Conservation (phyloP, 139 green algal genomes). For the Helicosporidium sp. region DNA sequence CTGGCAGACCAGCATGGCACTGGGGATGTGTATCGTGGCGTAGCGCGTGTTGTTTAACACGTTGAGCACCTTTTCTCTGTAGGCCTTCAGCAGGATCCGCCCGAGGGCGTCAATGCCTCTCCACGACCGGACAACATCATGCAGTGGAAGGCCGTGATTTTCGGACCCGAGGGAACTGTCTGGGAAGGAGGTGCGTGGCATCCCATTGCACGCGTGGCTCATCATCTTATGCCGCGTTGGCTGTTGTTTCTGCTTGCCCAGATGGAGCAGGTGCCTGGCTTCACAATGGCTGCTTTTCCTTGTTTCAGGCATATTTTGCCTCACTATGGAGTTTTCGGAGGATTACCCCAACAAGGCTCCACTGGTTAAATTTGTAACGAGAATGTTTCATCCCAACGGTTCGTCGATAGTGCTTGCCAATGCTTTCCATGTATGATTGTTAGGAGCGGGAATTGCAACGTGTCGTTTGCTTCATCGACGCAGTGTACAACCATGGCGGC, state of each 20-base stretch:
- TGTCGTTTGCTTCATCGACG: too few species aligned
- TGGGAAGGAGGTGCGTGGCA: slow-evolving; percentile 76
- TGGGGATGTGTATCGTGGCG: too few species aligned
- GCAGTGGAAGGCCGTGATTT: slow-evolving; percentile 97
- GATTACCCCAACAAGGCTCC: slow-evolving; percentile 97
- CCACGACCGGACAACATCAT: slow-evolving; percentile 92
- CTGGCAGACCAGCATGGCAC: too few species aligned
- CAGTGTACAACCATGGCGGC: slow-evolving; percentile 81
- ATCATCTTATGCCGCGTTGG: too few species aligned
- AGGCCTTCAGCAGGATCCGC: slow-evolving; percentile 73
- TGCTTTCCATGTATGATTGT: too few species aligned
- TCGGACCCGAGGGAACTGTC: slow-evolving; percentile 84
- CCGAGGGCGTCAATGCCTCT: slow-evolving; percentile 76
- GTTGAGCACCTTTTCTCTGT: background rate
- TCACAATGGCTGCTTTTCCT: too few species aligned
- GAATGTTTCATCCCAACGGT: slow-evolving; percentile 95
- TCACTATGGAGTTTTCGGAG: slow-evolving; percentile 87
- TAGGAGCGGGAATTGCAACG: background rate
- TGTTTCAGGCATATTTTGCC: slow-evolving; percentile 68
- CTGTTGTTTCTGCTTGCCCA: too few species aligned
- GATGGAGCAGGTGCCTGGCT: too few species aligned
- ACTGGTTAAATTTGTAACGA: slow-evolving; percentile 79
- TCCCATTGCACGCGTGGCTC: too few species aligned
- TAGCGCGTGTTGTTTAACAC: too few species aligned
- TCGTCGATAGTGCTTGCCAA: too few species aligned